Evolutionary conservation across 169 alveolate genomes (phyloP).

Genomic region (Plasmodium gonderi): DNA sequence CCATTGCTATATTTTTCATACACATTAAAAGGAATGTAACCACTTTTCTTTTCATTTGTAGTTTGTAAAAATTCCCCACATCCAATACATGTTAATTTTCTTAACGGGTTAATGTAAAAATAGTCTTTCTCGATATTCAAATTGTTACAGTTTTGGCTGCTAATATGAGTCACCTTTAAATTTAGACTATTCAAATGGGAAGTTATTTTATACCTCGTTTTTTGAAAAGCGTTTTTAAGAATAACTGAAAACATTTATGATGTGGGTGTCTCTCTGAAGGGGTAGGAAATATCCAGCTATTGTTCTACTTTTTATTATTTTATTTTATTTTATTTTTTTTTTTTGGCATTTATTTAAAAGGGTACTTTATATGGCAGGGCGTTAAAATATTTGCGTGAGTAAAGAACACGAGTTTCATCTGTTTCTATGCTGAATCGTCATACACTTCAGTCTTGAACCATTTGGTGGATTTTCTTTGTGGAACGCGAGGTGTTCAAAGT

Average conservation of each 20-base stretch:
- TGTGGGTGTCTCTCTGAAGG: not conserved
- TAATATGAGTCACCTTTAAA: not conserved
- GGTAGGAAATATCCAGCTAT: no score
- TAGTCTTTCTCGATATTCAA: conserved; percentile 47
- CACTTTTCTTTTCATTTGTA: conserved; percentile 78
- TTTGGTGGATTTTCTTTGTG: no score
- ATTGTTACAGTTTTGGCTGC: not conserved
- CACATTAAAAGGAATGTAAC: conserved; percentile 76
- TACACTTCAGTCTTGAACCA: no score
- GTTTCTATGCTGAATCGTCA: no score
- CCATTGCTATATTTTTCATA: conserved; percentile 76
- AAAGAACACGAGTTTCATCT: no score
- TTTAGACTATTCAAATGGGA: not conserved
- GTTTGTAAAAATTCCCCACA: conserved; percentile 85
- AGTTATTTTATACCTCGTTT: not conserved
- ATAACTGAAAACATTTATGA: not conserved
- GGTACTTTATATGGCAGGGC: no score
- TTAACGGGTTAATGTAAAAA: conserved; percentile 63
- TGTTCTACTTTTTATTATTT: no score
- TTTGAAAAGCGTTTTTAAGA: not conserved
- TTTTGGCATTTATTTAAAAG: no score
- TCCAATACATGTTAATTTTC: conserved; percentile 77
- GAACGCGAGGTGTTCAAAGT: no score
- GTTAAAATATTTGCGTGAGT: no score
- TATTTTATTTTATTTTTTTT: no score